These are phyloP conservation scores for Diphasiastrum complanatum DNA, from an alignment of 83 land plant genomes.

Conservation along the genomic window DNA sequence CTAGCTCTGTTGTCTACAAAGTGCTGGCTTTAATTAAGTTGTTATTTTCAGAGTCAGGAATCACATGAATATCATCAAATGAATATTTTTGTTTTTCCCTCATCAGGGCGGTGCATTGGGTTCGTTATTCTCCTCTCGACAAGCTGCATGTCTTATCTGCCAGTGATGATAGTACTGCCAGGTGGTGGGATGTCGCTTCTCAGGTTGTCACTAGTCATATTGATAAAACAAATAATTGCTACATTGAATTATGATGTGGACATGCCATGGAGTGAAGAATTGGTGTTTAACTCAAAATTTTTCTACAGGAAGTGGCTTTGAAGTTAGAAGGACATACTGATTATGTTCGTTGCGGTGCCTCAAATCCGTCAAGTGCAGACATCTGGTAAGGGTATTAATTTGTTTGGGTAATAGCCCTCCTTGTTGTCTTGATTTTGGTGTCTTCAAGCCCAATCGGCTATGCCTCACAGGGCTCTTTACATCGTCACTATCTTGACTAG, in stretches of 20 bases:
- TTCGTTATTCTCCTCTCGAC: slow-evolving; percentile 54
- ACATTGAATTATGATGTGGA: too few relatives aligned
- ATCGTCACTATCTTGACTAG: not conserved
- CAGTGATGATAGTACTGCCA: slow-evolving; percentile 72
- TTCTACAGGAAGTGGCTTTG: slow-evolving; percentile 29
- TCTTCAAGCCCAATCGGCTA: not conserved
- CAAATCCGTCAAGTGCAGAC: slow-evolving; percentile 45
- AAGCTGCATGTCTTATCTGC: slow-evolving; percentile 79
- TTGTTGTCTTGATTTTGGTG: not conserved
- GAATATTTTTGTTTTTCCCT: not conserved
- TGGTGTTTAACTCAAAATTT: not conserved
- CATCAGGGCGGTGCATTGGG: slow-evolving; percentile 57
- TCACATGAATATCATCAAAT: too few relatives aligned
- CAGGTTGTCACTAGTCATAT: slow-evolving; percentile 27
- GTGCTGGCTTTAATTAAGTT: too few relatives aligned
- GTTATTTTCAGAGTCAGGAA: too few relatives aligned
- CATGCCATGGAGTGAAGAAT: too few relatives aligned
- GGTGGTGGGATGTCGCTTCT: slow-evolving; percentile 82
- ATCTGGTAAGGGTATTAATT: slow-evolving; percentile 42
- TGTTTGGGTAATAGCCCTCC: not conserved
- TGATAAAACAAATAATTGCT: too few relatives aligned
- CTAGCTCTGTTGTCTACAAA: too few relatives aligned
- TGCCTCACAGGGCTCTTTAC: not conserved
- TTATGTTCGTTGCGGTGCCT: slow-evolving; percentile 73
- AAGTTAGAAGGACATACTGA: slow-evolving; percentile 64